phyloP scores from a whole-genome alignment of 495 filamentous ascomycete genomes.

The Corynascus novoguineensis region DNA sequence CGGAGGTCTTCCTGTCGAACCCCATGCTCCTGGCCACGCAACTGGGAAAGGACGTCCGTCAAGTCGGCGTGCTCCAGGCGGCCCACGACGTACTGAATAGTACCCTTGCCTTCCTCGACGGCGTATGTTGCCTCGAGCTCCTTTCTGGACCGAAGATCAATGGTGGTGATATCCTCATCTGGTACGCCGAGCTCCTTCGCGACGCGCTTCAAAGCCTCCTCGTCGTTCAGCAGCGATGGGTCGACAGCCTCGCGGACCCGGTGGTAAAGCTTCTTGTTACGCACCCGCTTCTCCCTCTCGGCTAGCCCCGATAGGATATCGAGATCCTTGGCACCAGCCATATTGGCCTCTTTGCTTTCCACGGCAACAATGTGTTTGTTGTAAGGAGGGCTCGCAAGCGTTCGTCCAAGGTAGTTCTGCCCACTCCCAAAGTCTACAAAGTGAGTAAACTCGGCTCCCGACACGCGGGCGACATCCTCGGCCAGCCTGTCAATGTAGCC shows the following conservation, averaged over 20 bases:
- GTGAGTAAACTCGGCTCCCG: conserved; percentile 62
- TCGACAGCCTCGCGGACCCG: conserved; percentile 38
- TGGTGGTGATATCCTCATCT: conserved; percentile 31
- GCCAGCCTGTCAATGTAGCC: conserved; percentile 52
- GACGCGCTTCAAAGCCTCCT: conserved; percentile 36
- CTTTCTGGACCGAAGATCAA: conserved; percentile 44
- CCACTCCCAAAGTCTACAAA: conserved; percentile 94
- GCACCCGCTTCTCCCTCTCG: conserved; percentile 58
- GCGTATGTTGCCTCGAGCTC: conserved; percentile 44
- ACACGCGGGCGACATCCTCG: conserved; percentile 39
- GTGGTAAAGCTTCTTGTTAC: conserved; percentile 70
- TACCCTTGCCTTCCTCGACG: conserved; percentile 53
- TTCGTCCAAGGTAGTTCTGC: conserved; percentile 89
- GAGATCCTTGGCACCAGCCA: conserved; percentile 74
- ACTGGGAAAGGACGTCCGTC: conserved; percentile 47
- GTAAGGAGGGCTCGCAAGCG: conserved; percentile 77
- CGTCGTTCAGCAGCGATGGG: conserved; percentile 36
- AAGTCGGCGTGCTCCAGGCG: conserved; percentile 56
- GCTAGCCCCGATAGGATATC: conserved; percentile 70
- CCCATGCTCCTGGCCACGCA: conserved; percentile 29
- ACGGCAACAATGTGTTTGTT: conserved; percentile 84
- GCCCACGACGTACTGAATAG: conserved; percentile 62
- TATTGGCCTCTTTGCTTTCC: conserved; percentile 79
- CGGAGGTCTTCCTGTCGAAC: conserved; percentile 37
- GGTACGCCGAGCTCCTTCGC: conserved; percentile 32